phyloP scores from a whole-genome alignment of 805 yeast genomes.

The Yarrowia porcina region DNA sequence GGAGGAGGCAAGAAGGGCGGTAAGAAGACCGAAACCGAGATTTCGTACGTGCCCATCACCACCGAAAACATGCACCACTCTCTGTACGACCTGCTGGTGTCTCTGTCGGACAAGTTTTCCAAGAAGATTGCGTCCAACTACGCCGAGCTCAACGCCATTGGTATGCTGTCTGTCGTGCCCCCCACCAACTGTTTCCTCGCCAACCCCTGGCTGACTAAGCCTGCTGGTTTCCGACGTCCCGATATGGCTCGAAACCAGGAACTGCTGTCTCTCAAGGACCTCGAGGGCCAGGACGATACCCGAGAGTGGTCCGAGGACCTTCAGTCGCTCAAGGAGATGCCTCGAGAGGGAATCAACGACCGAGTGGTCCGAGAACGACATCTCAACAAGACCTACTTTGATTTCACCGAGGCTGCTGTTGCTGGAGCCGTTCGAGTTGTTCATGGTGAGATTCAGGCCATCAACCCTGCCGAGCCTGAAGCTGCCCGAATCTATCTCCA shows the following conservation, averaged over 20 bases:
- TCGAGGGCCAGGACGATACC: constrained; percentile 53
- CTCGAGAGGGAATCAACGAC: constrained; percentile 53
- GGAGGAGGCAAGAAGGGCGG: constrained; percentile 37
- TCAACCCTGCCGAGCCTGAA: constrained; percentile 72
- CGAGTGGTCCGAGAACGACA: constrained; percentile 73
- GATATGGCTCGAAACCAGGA: constrained; percentile 63
- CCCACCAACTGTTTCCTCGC: constrained; percentile 61
- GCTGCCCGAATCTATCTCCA: constrained; percentile 66
- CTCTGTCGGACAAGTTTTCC: constrained; percentile 62
- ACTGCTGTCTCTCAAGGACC: constrained; percentile 51
- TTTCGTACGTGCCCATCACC: constrained; percentile 1
- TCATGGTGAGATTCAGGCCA: constrained; percentile 67
- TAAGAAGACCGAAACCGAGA: constrained; percentile 34
- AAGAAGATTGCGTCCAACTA: constrained; percentile 53
- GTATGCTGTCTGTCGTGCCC: constrained; percentile 39
- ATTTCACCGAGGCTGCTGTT: constrained; percentile 71
- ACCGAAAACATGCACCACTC: constrained; percentile 40
- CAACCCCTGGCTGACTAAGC: constrained; percentile 72
- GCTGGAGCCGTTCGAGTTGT: constrained; percentile 76
- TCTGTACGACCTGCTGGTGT: constrained; percentile 56
- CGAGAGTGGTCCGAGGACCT: constrained; percentile 91
- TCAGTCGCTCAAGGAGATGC: constrained; percentile 75
- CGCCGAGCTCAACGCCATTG: constrained; percentile 39
- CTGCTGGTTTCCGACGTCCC: constrained; percentile 41
- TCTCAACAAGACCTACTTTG: constrained; percentile 65